Base-by-base conservation (phyloP, 2,329 filamentous ascomycete species). In the Calonectria crousiana region DNA sequence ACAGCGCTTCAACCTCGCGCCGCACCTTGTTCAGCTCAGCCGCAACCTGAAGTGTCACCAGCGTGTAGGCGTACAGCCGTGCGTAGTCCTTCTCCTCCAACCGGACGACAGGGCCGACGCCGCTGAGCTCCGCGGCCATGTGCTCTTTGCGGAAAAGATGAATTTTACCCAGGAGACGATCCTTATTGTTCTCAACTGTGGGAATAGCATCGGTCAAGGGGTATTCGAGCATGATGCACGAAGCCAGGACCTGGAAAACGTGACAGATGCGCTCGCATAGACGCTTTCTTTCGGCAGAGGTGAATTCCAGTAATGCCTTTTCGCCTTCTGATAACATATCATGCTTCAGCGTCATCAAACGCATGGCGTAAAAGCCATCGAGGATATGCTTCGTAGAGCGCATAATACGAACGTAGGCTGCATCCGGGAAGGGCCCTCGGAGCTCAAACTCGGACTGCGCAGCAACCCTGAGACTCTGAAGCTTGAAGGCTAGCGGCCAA, bases 361-460 rank as follows among this genome's bases (percentile, higher is more conserved):
- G 97, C 95, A 99, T 98, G 67, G 96, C 95, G 82, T 98, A 96
- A 84, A 99, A 98, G 47, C 95, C 93, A 84, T 98, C 96, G 6
- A 98, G 91, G 85, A 98, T 95, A 67, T 94, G 92, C 75, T 93
- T 93, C 1, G 96, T 98, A 13, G 93, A 93, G 28, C 91, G 90
- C 82, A 98, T 90, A 72, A 98, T 94, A 44, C 92, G 91, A 6
- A 90, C 91, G 82, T 94, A 96, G 20, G 92, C 90, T 53, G 90
- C 91, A 76, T 93, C 90, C 1, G 95, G 95, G 80, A 99, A 99
- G 0, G 96, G 95, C 0, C 96, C 95, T 51, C 93, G 91, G 9
- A 99, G 90, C 83, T 98, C 95, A 80, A 98, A 98, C 83, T 99
- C 97, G 30, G 92, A 94, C n/a, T 90, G 88, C 0, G 96, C 95